Conservation (phyloP, 192 early-diverging fungal genomes). For the Oehlia diaphana region DNA sequence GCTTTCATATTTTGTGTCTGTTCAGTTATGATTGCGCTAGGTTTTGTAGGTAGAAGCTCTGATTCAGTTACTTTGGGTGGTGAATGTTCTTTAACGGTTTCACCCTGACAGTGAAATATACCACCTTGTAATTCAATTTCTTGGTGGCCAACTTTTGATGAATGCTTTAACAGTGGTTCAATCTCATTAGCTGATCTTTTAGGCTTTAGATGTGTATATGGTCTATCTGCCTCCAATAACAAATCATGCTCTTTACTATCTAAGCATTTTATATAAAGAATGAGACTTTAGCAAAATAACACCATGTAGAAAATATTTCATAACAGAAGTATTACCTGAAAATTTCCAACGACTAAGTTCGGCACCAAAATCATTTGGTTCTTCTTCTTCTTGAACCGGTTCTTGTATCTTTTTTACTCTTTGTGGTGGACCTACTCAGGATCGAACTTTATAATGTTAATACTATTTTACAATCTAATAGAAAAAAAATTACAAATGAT, state of each 20-base stretch:
- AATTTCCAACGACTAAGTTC: not conserved
- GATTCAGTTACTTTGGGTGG: not conserved
- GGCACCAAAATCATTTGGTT: too few relatives aligned
- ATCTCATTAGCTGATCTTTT: not conserved
- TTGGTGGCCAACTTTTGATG: not conserved
- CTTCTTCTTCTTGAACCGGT: not conserved
- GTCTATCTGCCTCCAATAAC: not conserved
- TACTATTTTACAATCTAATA: not conserved
- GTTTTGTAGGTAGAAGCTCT: not conserved
- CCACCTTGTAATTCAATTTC: not conserved
- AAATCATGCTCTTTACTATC: conserved; percentile 2
- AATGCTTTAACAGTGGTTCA: not conserved
- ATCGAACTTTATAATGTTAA: not conserved
- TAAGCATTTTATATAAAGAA: not conserved
- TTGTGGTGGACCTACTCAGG: conserved; percentile 4
- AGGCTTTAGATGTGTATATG: not conserved
- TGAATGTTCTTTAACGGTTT: not conserved
- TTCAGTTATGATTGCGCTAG: not conserved
- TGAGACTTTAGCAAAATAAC: not conserved
- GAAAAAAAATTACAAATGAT: not conserved
- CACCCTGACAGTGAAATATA: not conserved
- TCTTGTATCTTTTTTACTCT: conserved; percentile 2
- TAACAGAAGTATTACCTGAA: not conserved
- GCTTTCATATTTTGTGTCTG: not conserved
- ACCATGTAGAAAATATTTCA: not conserved